Evolutionary conservation across 345 rosid genomes (phyloP).

Genomic region (Crucihimalaya himalaica): DNA sequence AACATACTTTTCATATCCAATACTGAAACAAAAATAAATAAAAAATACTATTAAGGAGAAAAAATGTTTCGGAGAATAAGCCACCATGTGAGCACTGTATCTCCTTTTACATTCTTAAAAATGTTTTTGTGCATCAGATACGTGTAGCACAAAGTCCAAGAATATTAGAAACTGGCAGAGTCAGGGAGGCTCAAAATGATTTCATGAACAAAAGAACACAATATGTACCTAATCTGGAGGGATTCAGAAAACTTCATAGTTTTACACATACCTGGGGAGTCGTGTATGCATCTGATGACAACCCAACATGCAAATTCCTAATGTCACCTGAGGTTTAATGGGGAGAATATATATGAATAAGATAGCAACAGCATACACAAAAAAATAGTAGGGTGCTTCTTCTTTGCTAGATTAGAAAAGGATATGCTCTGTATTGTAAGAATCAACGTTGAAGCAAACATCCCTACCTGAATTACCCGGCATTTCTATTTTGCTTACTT

Average conservation of each 20-base stretch:
- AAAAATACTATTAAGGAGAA: not conserved
- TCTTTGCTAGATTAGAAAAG: constrained; percentile 28
- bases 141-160: constrained; percentile 6
- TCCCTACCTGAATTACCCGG: constrained; percentile 52
- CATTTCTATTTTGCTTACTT: constrained; percentile 62
- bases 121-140: not conserved
- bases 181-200: not conserved
- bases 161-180: not conserved
- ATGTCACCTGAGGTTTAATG: constrained; percentile 49
- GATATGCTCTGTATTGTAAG: constrained; percentile 30
- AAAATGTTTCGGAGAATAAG: not conserved
- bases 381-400: not conserved
- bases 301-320: constrained; percentile 56
- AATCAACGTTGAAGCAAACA: constrained; percentile 35
- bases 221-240: not conserved
- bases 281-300: constrained; percentile 51
- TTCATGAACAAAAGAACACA: not conserved
- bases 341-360: not conserved
- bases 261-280: constrained; percentile 50
- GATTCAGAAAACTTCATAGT: not conserved
- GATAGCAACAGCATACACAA: not conserved
- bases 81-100: not conserved
- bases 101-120: not conserved
- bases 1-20: not conserved
- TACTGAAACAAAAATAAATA: not conserved